Evolutionary conservation across 495 filamentous ascomycete species (phyloP).

Genomic region (Parmelia sp.): DNA sequence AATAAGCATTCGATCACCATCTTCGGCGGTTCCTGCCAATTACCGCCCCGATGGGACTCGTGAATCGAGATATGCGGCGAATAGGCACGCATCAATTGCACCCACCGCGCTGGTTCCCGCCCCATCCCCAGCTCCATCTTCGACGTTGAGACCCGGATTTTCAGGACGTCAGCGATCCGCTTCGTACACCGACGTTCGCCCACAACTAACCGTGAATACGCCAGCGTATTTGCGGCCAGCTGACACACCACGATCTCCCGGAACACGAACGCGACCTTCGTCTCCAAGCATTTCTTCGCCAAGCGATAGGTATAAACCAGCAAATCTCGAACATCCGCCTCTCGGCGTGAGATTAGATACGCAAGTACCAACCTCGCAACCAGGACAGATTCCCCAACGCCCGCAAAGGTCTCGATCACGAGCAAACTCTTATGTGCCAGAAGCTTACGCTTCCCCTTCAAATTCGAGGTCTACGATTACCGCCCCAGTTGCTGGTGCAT

Average conservation of each 20-base stretch:
- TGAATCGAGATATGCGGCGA: neutral
- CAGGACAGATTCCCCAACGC: neutral
- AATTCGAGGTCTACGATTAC: slow-evolving; percentile 9
- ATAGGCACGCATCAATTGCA: slow-evolving; percentile 1
- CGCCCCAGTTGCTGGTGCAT: neutral
- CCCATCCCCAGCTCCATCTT: neutral
- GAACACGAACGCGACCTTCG: slow-evolving; percentile 11
- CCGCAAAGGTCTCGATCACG: neutral
- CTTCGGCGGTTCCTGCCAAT: slow-evolving; percentile 7
- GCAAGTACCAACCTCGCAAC: neutral
- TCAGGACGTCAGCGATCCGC: slow-evolving; percentile 18
- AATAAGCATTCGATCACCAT: slow-evolving; percentile 23
- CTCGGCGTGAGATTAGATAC: neutral
- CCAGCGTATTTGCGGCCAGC: slow-evolving; percentile 7
- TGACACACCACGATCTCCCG: slow-evolving; percentile 2
- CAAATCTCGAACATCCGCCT: slow-evolving; percentile 2
- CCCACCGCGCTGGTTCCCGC: neutral
- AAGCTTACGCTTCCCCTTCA: slow-evolving; percentile 5
- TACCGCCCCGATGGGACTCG: neutral
- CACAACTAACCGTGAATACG: slow-evolving; percentile 16
- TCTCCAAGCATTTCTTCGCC: slow-evolving; percentile 15
- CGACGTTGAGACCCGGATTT: slow-evolving; percentile 12
- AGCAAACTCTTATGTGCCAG: slow-evolving; percentile 5
- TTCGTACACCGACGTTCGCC: slow-evolving; percentile 19
- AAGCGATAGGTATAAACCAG: slow-evolving; percentile 14